Base-by-base conservation (phyloP, 208 protist genomes). In the Leishmania lainsoni region DNA sequence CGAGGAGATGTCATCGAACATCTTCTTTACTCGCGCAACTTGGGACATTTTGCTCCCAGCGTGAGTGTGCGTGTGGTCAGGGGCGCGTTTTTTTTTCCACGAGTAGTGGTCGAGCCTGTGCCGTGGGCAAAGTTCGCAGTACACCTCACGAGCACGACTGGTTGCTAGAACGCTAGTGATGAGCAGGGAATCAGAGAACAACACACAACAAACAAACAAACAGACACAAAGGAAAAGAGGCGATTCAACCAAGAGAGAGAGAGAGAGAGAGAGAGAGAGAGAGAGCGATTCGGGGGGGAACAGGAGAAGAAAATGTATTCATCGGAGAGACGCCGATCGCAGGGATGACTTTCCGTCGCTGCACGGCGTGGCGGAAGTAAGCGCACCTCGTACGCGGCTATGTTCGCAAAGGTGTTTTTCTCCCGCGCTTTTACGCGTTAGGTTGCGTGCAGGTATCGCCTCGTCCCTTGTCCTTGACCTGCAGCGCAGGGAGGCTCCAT, bases 1-100 rank as follows among this genome's bases (percentile, higher is more conserved):
- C 3, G 76, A 84, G 45, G 86, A 90, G 49, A 86, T 56, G 80
- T 88, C 84, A 70, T 88, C 89, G 74, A 90, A 92, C 86, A 92
- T 83, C 69, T 88, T 86, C 77, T 90, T 92, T 52, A 45, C 76
- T n/a, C 68, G 77, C 3, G 65, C 61, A 8, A 74, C 70, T 22
- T 80, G 51, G 14, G 81, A 80, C 81, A 84, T 84, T 54, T 51
- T 3, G 17, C 45, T 42, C 26, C 6, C 42, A 6, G 42, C 42
- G 26, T 48, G 72, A 51, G 52, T 65, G 45, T 32, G 32, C 35
- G 49, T 65, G 5, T 75, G 71, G 5, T 48, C 14, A 35, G 32
- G 51, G 10, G 51, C 6, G 71, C 9, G 9, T 54, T 45, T 45
- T 45, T 45, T 45, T 45, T 45, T 45, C 42, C 42, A 4, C 42